Evolutionary conservation across 2,329 filamentous ascomycete genomes (phyloP).

Genomic region (Trichoderma lentiforme): DNA sequence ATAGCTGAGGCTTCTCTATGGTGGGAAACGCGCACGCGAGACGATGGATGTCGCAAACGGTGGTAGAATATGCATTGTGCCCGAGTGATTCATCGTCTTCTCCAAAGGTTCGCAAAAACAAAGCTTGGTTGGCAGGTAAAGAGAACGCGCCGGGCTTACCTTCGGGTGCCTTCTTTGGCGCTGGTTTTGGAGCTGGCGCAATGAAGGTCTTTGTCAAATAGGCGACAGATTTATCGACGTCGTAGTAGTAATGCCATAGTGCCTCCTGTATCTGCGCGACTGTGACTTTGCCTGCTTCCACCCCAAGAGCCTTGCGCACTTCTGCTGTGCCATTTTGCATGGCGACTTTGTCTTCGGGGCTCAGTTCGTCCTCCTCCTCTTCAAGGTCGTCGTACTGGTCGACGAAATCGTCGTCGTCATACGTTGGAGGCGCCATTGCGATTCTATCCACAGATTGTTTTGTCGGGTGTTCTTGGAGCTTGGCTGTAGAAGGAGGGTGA

Average conservation of each 20-base stretch:
- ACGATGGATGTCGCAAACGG: not conserved
- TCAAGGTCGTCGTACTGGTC: constrained; percentile 49
- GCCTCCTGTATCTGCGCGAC: constrained; percentile 76
- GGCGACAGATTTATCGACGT: constrained; percentile 77
- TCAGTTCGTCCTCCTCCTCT: constrained; percentile 45
- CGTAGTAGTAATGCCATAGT: constrained; percentile 94
- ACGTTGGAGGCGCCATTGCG: constrained; percentile 33
- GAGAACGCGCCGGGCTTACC: constrained; percentile 38
- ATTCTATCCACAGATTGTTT: not conserved
- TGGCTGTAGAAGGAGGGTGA: not conserved
- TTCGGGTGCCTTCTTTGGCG: constrained; percentile 42
- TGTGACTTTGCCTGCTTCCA: constrained; percentile 54
- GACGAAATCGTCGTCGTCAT: constrained; percentile 46
- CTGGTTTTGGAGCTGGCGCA: constrained; percentile 35
- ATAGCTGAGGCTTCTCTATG: constrained; percentile 23
- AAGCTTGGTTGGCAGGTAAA: constrained; percentile 30
- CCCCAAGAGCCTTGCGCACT: constrained; percentile 64
- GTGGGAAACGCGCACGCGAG: constrained; percentile 15
- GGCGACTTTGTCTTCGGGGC: constrained; percentile 44
- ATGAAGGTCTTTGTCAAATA: constrained; percentile 70
- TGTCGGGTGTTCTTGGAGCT: not conserved
- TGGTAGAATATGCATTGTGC: constrained; percentile 8
- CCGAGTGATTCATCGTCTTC: constrained; percentile 29
- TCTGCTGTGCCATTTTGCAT: constrained; percentile 65
- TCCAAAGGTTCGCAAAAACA: constrained; percentile 31